Evolutionary conservation across 2,329 filamentous ascomycete genomes (phyloP).

Genomic region (Neurospora sp.): DNA sequence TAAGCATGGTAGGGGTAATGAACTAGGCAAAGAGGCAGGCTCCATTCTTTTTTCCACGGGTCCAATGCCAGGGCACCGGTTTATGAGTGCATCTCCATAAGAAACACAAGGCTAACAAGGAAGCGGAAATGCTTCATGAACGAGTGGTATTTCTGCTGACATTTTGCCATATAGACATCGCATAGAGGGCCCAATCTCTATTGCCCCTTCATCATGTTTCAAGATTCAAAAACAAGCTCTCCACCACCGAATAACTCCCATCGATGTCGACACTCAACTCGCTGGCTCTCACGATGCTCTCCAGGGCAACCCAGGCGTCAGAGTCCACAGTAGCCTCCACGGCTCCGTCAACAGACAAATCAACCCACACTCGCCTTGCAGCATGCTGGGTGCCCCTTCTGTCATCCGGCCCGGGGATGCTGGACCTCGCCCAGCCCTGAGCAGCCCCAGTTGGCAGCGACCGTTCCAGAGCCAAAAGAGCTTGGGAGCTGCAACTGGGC

Average conservation of each 20-base stretch:
- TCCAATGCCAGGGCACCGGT: neutral
- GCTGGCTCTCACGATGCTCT: neutral
- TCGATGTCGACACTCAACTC: neutral
- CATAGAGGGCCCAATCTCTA: neutral
- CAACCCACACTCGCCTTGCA: neutral
- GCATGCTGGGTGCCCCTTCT: neutral
- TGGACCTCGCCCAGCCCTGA: neutral
- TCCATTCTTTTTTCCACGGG: neutral
- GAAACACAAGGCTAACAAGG: neutral
- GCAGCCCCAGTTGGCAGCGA: neutral
- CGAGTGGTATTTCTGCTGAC: neutral
- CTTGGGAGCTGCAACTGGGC: conserved; percentile 6
- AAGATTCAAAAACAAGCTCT: neutral
- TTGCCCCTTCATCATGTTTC: neutral
- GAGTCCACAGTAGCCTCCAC: neutral
- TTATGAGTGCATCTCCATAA: neutral
- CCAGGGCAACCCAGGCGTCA: neutral
- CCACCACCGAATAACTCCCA: neutral
- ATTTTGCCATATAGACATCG: neutral
- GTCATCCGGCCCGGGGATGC: neutral
- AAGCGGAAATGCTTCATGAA: neutral
- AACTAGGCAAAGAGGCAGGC: neutral
- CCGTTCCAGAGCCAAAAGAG: conserved; percentile 7
- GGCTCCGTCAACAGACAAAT: neutral
- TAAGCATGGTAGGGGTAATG: neutral